phyloP scores from a whole-genome alignment of 331 rosid genomes.

The Arachis monticola region DNA sequence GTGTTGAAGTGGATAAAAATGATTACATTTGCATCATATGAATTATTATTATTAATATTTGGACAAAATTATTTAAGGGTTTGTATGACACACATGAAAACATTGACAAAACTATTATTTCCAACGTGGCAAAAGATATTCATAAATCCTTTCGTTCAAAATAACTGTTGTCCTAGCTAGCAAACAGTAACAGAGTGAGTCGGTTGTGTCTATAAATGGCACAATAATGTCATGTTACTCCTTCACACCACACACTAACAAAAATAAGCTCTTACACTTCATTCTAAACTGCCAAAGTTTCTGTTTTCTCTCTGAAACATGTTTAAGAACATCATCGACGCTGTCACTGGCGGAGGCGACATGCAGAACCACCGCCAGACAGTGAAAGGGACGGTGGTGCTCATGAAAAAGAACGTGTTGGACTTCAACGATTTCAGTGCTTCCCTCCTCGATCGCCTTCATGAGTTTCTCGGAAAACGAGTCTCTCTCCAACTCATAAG shows the following conservation, averaged over 20 bases:
- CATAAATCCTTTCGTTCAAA: too few relatives aligned
- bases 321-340: slow-evolving; percentile 28
- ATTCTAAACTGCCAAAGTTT: neutral
- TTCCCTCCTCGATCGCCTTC: slow-evolving; percentile 55
- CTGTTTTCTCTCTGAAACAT: neutral
- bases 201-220: slow-evolving; percentile 37
- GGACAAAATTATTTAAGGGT: too few relatives aligned
- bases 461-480: slow-evolving; percentile 56
- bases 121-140: too few relatives aligned
- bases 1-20: too few relatives aligned
- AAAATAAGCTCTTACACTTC: neutral
- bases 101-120: too few relatives aligned
- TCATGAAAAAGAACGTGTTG: slow-evolving; percentile 78
- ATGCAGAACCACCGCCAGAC: neutral
- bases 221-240: neutral
- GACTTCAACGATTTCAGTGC: slow-evolving; percentile 69
- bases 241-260: slow-evolving; percentile 10
- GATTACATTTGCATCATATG: too few relatives aligned
- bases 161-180: too few relatives aligned
- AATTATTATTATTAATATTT: too few relatives aligned
- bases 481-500: slow-evolving; percentile 65
- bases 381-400: slow-evolving; percentile 60
- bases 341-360: neutral
- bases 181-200: too few relatives aligned
- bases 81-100: too few relatives aligned